These are phyloP conservation scores for Hypocrella siamensis DNA, from an alignment of 2,329 filamentous ascomycete species.

Conservation along the genomic window DNA sequence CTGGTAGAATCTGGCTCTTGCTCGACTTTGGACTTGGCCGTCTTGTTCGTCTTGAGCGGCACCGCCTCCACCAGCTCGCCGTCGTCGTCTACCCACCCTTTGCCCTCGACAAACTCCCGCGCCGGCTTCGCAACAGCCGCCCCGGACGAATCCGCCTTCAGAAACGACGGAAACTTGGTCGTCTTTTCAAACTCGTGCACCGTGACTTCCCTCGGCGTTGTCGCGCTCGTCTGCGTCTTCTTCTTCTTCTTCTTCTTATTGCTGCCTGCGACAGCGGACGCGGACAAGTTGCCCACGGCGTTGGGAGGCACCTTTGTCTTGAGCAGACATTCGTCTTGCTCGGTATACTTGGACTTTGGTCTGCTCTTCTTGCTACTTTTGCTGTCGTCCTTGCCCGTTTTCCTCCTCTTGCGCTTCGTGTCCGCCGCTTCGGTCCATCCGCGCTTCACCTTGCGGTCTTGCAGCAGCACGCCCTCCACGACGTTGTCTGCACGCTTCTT, in stretches of 20 bases:
- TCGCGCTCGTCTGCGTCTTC: conserved; percentile 21
- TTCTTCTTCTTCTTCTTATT: conserved; percentile 38
- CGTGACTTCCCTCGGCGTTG: conserved; percentile 34
- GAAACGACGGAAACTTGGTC: conserved; percentile 65
- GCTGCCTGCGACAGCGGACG: conserved; percentile 25
- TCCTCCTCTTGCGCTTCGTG: conserved; percentile 30
- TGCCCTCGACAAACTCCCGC: conserved; percentile 60
- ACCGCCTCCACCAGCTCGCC: conserved; percentile 58
- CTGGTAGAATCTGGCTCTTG: conserved; percentile 4
- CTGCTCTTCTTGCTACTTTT: too few species aligned
- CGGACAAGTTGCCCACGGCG: conserved; percentile 23
- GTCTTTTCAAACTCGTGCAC: conserved; percentile 87
- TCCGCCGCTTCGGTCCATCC: conserved; percentile 66
- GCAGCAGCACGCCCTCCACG: conserved; percentile 52
- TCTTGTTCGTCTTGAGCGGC: conserved; percentile 17
- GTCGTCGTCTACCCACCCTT: conserved; percentile 73
- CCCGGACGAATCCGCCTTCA: conserved; percentile 35
- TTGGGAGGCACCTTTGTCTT: conserved; percentile 54
- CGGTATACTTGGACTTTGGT: conserved; percentile 73
- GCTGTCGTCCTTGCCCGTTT: conserved; percentile 18
- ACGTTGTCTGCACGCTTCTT: conserved; percentile 35
- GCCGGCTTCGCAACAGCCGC: conserved; percentile 20
- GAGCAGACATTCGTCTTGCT: conserved; percentile 68
- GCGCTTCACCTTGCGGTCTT: conserved; percentile 67
- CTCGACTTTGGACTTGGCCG: conserved; percentile 6